A percentile compares a stretch with the other conserved stretches of the same genome.
phyloP scores from a whole-genome alignment of 2,329 filamentous ascomycete genomes.

The Dactylellina sp. region DNA sequence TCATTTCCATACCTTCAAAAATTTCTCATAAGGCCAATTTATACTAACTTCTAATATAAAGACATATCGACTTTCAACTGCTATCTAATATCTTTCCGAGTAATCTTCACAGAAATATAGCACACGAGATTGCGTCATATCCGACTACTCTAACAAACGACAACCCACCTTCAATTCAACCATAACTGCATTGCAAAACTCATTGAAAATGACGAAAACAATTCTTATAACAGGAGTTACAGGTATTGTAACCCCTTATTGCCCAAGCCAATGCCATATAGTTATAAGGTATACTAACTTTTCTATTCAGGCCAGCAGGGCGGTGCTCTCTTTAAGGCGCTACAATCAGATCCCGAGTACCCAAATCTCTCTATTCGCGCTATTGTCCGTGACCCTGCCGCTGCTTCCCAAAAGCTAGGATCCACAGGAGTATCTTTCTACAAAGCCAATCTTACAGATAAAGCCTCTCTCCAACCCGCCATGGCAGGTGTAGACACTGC shows the following conservation, averaged over 20 bases:
- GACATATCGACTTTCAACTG: too few species aligned
- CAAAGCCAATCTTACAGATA: conserved; percentile 42
- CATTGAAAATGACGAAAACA: conserved; percentile 17
- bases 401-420: conserved; percentile 32
- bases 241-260: conserved; percentile 1
- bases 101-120: too few species aligned
- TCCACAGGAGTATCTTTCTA: conserved; percentile 10
- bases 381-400: conserved; percentile 33
- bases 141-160: not conserved
- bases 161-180: not conserved
- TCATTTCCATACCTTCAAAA: too few species aligned
- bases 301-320: conserved; percentile 43
- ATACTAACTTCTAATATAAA: too few species aligned
- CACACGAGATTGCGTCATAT: too few species aligned
- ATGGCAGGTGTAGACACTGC: conserved; percentile 32
- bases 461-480: conserved; percentile 19
- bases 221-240: conserved; percentile 40
- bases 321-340: conserved; percentile 33
- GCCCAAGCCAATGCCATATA: not conserved
- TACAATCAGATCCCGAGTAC: conserved; percentile 11
- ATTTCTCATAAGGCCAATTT: too few species aligned
- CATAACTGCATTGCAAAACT: not conserved
- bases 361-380: conserved; percentile 32
- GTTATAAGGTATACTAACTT: not conserved
- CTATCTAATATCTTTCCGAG: too few species aligned